Conservation (phyloP, 2,329 filamentous ascomycete species). For the Microdochium paspali region DNA sequence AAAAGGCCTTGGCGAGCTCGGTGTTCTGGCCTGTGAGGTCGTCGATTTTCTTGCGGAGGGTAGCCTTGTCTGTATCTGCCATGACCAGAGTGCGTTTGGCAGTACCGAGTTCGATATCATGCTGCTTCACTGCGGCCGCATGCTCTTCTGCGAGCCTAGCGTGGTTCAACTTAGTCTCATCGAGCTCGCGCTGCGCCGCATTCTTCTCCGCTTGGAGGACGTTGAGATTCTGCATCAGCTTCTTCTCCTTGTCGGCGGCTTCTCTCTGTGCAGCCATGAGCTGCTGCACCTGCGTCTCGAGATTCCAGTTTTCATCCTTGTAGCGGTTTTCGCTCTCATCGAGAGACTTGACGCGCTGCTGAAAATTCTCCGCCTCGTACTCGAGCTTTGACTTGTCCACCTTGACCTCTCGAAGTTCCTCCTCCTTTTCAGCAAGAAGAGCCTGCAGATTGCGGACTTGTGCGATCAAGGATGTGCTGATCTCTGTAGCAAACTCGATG, state of each 20-base stretch:
- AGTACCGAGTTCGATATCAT: constrained; percentile 80
- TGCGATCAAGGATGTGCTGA: constrained; percentile 87
- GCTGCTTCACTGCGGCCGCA: constrained; percentile 64
- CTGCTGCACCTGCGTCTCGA: constrained; percentile 89
- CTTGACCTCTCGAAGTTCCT: constrained; percentile 66
- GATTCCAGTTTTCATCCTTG: constrained; percentile 97
- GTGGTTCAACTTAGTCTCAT: constrained; percentile 76
- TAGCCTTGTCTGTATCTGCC: constrained; percentile 68
- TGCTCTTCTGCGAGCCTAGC: constrained; percentile 77
- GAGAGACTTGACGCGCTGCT: constrained; percentile 69
- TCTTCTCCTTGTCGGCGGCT: constrained; percentile 72
- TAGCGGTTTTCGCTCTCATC: constrained; percentile 94
- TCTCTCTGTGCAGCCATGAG: constrained; percentile 65
- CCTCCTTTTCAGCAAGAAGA: constrained; percentile 78
- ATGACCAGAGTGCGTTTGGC: constrained; percentile 71
- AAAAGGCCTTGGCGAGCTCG: constrained; percentile 78
- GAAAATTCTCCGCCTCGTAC: constrained; percentile 68
- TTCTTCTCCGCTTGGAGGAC: constrained; percentile 66
- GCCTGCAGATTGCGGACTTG: constrained; percentile 87
- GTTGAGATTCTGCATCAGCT: constrained; percentile 65
- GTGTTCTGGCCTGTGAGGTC: constrained; percentile 84
- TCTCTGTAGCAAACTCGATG: constrained; percentile 97
- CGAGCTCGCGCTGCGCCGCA: constrained; percentile 72
- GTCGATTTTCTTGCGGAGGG: constrained; percentile 76
- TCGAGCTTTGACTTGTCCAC: constrained; percentile 72